Evolutionary conservation across 1,284 basidiomycete species (phyloP), one percentile per base, ranked within the genome.

Genomic region (Moniliella sp.): DNA sequence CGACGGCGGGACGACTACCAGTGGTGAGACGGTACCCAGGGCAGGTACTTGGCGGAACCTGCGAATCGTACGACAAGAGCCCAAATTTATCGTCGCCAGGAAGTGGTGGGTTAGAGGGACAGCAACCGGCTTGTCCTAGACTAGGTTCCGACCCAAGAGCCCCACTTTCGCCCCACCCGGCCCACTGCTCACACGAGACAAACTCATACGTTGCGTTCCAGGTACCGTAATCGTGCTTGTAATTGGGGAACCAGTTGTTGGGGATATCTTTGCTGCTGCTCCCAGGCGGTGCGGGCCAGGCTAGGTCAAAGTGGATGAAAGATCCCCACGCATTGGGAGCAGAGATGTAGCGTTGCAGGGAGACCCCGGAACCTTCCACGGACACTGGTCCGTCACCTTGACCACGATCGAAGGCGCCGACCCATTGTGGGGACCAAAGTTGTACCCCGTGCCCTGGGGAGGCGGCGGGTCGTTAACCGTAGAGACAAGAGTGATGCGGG

Each of bases 221-320:
- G 1, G 34, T 48, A 2, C 50, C 50, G 15, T 52, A 52, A 23
- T 52, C 50, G 27, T 42, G 43, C 5, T 36, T 25, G n/a, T n/a
- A n/a, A 3, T 43, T 42, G 0, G 48, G 50, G 32, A 50, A 52
- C 21, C 46, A 52, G 21, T 31, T 28, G 0, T 39, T 43, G 4
- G 43, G 15, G 18, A 52, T 50, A 0, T 21, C 45, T 15, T 31
- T 32, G n/a, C 8, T 23, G n/a, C n/a, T n/a, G n/a, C n/a, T n/a
- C n/a, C n/a, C n/a, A n/a, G n/a, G n/a, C 8, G 21, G 21, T 1
- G 40, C 35, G 1, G 50, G 50, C 50, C 50, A 52, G 16, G 50
- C 50, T 3, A 52, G 42, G 34, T 52, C 50, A 18, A 49, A 52
- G 28, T 52, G 50, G 4, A 52, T 35, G 8, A 40, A 36, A 13